Percentiles rank a stretch among this genome's conserved stretches.
These are phyloP conservation scores for Starmera pachycereana DNA, from an alignment of 805 yeast species.

Conservation along the genomic window DNA sequence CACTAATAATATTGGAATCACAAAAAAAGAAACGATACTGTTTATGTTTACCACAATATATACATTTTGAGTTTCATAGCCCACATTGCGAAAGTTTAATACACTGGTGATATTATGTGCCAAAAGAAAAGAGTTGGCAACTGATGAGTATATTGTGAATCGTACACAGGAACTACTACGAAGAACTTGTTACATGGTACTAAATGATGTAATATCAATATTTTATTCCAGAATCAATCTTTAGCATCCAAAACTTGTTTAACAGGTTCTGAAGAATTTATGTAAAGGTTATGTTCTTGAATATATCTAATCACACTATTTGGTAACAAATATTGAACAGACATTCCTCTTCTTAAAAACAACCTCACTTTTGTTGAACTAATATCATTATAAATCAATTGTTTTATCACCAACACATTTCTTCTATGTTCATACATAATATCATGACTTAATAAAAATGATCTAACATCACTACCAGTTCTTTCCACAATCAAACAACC, in stretches of 20 bases:
- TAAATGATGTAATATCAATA: no score
- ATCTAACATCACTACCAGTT: slow-evolving; percentile 92
- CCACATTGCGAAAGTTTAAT: no score
- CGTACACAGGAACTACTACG: no score
- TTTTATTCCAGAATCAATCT: slow-evolving; percentile 12
- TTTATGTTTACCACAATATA: no score
- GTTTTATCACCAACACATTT: slow-evolving; percentile 89
- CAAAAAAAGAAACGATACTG: no score
- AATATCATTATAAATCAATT: slow-evolving; percentile 92
- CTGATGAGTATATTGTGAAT: no score
- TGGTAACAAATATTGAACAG: slow-evolving; percentile 89
- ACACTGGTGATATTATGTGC: no score
- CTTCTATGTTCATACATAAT: slow-evolving; percentile 95
- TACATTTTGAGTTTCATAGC: no score
- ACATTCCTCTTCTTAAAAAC: slow-evolving; percentile 90
- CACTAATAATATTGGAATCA: no score
- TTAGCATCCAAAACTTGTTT: slow-evolving; percentile 61
- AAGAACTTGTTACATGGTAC: no score
- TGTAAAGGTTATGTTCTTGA: slow-evolving; percentile 81
- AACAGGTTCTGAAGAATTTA: slow-evolving; percentile 86
- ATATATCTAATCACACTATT: slow-evolving; percentile 91
- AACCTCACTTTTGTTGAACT: slow-evolving; percentile 90
- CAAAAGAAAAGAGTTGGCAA: no score
- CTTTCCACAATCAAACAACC: slow-evolving; percentile 96
- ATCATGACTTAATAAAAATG: slow-evolving; percentile 86